These are phyloP conservation scores for Xylaria castorea DNA, from an alignment of 495 filamentous ascomycete genomes.

Conservation along the genomic window DNA sequence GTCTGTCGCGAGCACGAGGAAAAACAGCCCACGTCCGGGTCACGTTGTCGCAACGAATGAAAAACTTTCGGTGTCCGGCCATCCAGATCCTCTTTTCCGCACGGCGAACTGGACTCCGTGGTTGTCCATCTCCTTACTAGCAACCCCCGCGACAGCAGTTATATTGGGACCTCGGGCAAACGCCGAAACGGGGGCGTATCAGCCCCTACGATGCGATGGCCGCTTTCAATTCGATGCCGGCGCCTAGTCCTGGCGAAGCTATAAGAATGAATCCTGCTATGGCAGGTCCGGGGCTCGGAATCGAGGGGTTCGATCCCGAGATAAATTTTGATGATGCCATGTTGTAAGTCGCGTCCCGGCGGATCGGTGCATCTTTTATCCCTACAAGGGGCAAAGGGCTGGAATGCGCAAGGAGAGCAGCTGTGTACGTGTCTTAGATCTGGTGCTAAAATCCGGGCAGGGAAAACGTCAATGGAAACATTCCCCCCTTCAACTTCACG, in stretches of 20 bases:
- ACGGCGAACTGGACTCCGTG: neutral
- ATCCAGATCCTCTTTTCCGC: neutral
- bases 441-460: conserved; percentile 36
- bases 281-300: conserved; percentile 39
- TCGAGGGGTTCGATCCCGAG: conserved; percentile 50
- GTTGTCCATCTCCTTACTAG: neutral
- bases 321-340: conserved; percentile 56
- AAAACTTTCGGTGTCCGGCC: neutral
- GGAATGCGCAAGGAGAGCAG: neutral
- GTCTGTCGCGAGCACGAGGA: neutral
- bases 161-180: neutral
- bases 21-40: neutral
- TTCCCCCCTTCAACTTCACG: conserved; percentile 59
- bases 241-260: conserved; percentile 46
- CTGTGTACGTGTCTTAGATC: conserved; percentile 1
- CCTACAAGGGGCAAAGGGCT: neutral
- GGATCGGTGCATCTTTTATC: neutral
- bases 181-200: conserved; percentile 22
- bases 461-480: conserved; percentile 49
- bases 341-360: conserved; percentile 44
- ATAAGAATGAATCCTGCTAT: conserved; percentile 44
- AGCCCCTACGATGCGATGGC: conserved; percentile 55
- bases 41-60: conserved; percentile 8
- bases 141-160: neutral
- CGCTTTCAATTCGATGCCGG: conserved; percentile 56